Percentiles rank a stretch among this genome's conserved stretches.
Evolutionary conservation across 257 asterid genomes (phyloP).

Genomic region (Anisodus acutangulus): DNA sequence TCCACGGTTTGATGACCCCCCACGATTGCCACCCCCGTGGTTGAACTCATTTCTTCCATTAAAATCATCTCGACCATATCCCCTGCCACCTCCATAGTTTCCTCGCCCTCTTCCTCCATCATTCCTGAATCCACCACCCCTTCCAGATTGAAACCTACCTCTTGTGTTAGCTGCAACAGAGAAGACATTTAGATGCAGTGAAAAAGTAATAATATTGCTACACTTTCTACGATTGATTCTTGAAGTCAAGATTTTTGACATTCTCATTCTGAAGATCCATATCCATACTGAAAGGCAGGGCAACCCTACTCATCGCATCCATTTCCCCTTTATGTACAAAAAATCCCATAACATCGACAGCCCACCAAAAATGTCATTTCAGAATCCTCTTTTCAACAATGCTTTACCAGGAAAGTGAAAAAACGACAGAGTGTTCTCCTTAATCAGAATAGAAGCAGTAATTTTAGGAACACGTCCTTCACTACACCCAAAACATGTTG

Average conservation of each 20-base stretch:
- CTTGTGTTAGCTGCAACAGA: conserved; percentile 53
- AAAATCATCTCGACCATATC: conserved; percentile 64
- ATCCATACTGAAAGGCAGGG: neutral
- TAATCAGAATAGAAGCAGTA: neutral
- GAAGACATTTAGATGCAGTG: neutral
- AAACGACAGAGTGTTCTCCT: neutral
- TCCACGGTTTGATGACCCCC: conserved; percentile 58
- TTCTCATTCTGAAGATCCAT: neutral
- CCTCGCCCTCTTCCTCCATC: conserved; percentile 89
- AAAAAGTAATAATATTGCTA: conserved; percentile 9
- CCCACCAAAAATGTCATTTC: neutral
- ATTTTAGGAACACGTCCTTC: neutral
- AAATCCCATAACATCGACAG: neutral
- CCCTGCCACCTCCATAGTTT: conserved; percentile 68
- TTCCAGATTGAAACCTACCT: conserved; percentile 71
- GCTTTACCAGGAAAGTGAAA: neutral
- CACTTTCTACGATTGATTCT: neutral
- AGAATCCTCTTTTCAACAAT: neutral
- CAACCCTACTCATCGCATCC: neutral
- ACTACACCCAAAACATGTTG: neutral
- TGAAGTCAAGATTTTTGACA: neutral
- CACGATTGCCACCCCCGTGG: conserved; percentile 65
- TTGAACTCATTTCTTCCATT: conserved; percentile 60
- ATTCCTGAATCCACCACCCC: conserved; percentile 74
- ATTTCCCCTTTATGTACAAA: neutral